Conservation (phyloP, 192 early-diverging fungal species). For the Entomortierella parvispora region DNA sequence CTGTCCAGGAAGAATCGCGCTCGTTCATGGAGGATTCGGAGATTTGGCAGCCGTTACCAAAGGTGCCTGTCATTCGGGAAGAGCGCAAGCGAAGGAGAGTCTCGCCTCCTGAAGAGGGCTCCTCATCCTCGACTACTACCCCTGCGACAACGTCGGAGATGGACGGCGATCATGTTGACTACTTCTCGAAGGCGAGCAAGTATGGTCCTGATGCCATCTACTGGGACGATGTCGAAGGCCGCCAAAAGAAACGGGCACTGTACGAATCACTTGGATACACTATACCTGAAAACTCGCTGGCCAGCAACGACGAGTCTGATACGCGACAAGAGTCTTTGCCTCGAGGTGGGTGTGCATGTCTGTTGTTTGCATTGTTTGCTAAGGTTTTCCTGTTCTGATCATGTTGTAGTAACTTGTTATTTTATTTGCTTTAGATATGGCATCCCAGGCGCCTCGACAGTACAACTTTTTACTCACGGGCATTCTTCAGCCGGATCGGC, state of each 20-base stretch:
- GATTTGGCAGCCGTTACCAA: slow-evolving; percentile 18
- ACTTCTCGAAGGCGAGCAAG: slow-evolving; percentile 15
- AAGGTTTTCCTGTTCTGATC: background rate
- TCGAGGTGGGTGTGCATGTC: too few relatives aligned
- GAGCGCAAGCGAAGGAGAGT: slow-evolving; percentile 3
- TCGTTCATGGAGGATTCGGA: background rate
- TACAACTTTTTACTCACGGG: slow-evolving; percentile 33
- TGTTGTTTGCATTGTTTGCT: too few relatives aligned
- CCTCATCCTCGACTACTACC: background rate
- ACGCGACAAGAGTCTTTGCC: background rate
- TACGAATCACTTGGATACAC: slow-evolving; percentile 25
- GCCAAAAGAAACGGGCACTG: slow-evolving; percentile 31
- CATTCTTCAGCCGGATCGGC: slow-evolving; percentile 10
- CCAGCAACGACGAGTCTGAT: background rate
- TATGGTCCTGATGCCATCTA: slow-evolving; percentile 24
- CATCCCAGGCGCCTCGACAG: background rate
- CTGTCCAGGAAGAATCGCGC: background rate
- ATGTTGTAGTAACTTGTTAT: too few relatives aligned
- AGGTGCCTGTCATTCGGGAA: slow-evolving; percentile 3
- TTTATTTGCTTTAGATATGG: background rate
- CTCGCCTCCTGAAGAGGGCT: background rate
- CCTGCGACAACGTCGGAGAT: background rate
- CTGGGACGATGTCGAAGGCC: slow-evolving; percentile 39
- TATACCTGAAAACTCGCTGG: background rate
- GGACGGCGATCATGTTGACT: slow-evolving; percentile 2